Conservation (phyloP, 1,284 basidiomycete genomes). For the Cystobasidium sp. region DNA sequence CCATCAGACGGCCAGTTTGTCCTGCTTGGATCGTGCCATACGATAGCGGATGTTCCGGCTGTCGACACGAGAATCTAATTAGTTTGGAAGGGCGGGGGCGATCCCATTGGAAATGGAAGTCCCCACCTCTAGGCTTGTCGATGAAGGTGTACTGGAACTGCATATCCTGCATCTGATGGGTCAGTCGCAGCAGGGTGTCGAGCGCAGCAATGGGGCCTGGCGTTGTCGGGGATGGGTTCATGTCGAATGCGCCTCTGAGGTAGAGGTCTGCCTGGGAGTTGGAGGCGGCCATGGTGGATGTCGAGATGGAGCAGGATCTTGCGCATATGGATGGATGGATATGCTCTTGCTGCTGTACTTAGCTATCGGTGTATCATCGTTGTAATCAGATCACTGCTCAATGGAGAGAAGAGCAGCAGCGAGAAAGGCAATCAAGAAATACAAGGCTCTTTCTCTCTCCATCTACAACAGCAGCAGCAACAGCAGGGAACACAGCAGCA, state of each 20-base stretch:
- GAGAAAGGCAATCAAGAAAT: no score
- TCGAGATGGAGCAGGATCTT: no score
- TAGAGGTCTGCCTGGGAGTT: constrained; percentile 28
- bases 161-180: constrained; percentile 32
- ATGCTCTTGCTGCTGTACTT: no score
- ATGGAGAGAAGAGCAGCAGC: no score
- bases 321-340: no score
- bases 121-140: constrained; percentile 38
- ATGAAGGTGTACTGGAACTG: constrained; percentile 34
- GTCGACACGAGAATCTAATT: not conserved
- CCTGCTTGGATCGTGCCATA: constrained; percentile 21
- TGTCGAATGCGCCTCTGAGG: constrained; percentile 29
- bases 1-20: constrained; percentile 40
- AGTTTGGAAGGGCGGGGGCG: not conserved
- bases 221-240: constrained; percentile 14
- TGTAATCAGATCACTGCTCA: no score
- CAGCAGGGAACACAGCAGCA: not conserved
- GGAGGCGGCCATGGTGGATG: not conserved
- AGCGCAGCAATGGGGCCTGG: constrained; percentile 1
- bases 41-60: constrained; percentile 39
- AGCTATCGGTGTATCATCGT: no score
- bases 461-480: not conserved
- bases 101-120: not conserved
- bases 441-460: not conserved
- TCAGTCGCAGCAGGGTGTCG: constrained; percentile 29